These are phyloP conservation scores for Nicotiana rustica DNA, from an alignment of 305 asterid genomes.

Conservation along the genomic window DNA sequence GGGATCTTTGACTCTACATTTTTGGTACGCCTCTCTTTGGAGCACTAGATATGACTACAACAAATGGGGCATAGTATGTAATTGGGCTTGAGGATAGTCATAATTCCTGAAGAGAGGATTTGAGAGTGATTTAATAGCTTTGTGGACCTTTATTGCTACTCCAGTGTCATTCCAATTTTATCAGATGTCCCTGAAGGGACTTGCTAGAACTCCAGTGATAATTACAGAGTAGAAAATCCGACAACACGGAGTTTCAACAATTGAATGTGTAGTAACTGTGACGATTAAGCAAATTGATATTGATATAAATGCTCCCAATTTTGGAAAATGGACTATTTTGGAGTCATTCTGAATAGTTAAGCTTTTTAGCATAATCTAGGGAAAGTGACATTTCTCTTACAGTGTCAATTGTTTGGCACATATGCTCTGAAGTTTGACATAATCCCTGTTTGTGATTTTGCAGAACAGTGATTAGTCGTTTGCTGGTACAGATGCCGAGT, in stretches of 20 bases:
- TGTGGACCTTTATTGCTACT: not conserved
- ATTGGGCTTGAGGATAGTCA: conserved; percentile 2
- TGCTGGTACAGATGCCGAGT: conserved; percentile 29
- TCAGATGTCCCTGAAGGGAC: too few species aligned
- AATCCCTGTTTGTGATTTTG: conserved; percentile 25
- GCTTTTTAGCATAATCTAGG: not conserved
- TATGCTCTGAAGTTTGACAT: conserved; percentile 30
- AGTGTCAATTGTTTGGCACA: not conserved
- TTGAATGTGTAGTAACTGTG: not conserved
- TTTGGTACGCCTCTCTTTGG: not conserved
- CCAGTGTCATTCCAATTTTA: not conserved
- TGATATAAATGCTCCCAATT: not conserved
- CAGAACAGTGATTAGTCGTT: conserved; percentile 27
- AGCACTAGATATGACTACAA: not conserved
- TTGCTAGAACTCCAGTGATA: not conserved
- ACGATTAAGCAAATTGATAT: not conserved
- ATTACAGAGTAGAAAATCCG: not conserved
- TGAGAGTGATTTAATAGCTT: conserved; percentile 3
- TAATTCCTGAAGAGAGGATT: not conserved
- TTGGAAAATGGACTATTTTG: not conserved
- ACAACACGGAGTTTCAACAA: not conserved
- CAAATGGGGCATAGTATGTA: not conserved
- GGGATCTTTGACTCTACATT: not conserved
- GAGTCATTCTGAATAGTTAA: not conserved
- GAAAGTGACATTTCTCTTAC: not conserved